Base-by-base conservation (phyloP, 176 grass and related monocot species). In the Zoysia japonica region DNA sequence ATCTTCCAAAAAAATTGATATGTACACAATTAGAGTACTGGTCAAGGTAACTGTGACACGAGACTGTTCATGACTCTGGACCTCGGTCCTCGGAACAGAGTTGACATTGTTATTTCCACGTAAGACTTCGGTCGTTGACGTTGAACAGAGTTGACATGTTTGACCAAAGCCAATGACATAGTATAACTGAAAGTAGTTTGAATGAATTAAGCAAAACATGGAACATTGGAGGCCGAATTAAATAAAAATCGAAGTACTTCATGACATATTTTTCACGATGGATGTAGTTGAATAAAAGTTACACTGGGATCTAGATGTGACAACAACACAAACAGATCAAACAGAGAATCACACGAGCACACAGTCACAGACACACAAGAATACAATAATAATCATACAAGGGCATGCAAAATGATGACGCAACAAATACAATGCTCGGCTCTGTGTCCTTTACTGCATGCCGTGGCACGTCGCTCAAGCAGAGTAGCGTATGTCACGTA, bases 401-500 rank as follows among this genome's bases (percentile, higher is more conserved):
- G 3, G 17, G 4, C 53, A 55, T 55, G 14, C 53, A 17, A 55
- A 17, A 3, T 3, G 93, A 59, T 19, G 17, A 20, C 6, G 19
- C 6, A 54, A 17, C 13, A 54, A 86, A 16, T 16, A 54, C 13
- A 54, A 59, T 19, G 1, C 5, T 20, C 2, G 6, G 2, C 0
- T 7, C 17, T 71, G 85, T 3, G 38, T 83, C 60, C 2, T 20
- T 59, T 71, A 50, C 57, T 78, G 85, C 67, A 85, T 67, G 13
- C 1, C 9, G 5, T 6, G 62, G 0, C 44, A 41, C 62, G 7
- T 77, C 41, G 72, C 16, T 72, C 17, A 67, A 83, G 85, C 39
- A 85, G 48, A 14, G 87, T 81, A 8, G 87, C 78, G 65, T 89
- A 89, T 13, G 67, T 77, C 48, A 71, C 73, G 73, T 89, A 89